These are phyloP conservation scores for Ceratocystis variospora DNA, from an alignment of 2,329 filamentous ascomycete genomes.

Conservation along the genomic window DNA sequence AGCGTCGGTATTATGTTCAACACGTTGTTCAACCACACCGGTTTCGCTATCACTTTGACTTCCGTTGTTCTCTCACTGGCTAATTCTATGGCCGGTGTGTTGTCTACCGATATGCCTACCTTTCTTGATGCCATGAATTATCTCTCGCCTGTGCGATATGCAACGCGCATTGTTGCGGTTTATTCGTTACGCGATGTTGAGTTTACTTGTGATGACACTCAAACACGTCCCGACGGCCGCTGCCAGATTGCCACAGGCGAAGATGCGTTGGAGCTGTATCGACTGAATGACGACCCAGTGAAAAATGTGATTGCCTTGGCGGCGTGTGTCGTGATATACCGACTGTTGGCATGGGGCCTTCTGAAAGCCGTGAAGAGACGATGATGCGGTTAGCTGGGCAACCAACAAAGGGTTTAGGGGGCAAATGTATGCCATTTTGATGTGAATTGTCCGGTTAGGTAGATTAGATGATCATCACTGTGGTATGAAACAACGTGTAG, in stretches of 20 bases:
- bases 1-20: slow-evolving; percentile 69
- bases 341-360: slow-evolving; percentile 47
- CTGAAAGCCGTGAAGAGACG: slow-evolving; percentile 36
- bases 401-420: not conserved
- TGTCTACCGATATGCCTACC: slow-evolving; percentile 54
- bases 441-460: not conserved
- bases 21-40: slow-evolving; percentile 58
- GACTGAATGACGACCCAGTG: slow-evolving; percentile 46
- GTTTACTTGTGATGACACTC: slow-evolving; percentile 50
- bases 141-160: slow-evolving; percentile 57
- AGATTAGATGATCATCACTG: not conserved
- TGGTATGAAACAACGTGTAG: not conserved
- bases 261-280: slow-evolving; percentile 54
- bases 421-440: not conserved
- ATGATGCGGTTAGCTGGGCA: slow-evolving; percentile 31
- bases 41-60: slow-evolving; percentile 63
- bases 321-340: slow-evolving; percentile 49
- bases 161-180: slow-evolving; percentile 50
- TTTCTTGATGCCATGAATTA: slow-evolving; percentile 58
- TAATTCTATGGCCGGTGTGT: slow-evolving; percentile 55
- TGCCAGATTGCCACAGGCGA: slow-evolving; percentile 54
- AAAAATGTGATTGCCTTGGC: slow-evolving; percentile 50
- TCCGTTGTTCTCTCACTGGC: slow-evolving; percentile 56
- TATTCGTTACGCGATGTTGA: slow-evolving; percentile 46
- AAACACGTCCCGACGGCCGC: slow-evolving; percentile 43